Base-by-base conservation (phyloP, 768 basidiomycete genomes). In the Grammothele lineata region DNA sequence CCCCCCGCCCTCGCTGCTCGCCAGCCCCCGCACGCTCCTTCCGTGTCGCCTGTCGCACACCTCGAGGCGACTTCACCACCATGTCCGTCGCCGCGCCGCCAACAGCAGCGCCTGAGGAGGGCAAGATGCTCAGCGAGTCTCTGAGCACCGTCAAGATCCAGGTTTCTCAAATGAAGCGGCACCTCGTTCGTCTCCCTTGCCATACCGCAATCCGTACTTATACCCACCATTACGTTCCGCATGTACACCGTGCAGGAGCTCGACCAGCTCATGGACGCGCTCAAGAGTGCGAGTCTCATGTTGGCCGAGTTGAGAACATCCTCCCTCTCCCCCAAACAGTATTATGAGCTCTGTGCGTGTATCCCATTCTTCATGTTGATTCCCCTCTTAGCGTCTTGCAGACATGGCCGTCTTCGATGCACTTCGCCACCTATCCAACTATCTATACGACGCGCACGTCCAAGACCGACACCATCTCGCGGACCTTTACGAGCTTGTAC, bases 331-430 rank as follows among this genome's bases (percentile, higher is more conserved):
- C 91, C 93, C 10, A 99, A 99, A 63, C 93, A 97, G 62, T 99
- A 99, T 68, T 98, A 98, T 65, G 96, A 98, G 71, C 83, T 98
- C 27, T 98, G 93, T 95, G 51, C 55, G 67, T 55, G 12, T n/a
- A 3, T 14, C 27, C 25, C 33, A 6, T 38, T 3, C 12, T 17
- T 34, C 18, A 26, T 19, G 27, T 19, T 19, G 8, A 12, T n/a
- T 17, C 14, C 12, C 19, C 35, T 7, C 43, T 48, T 45, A 45
- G 36, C 7, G 14, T 17, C 35, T 37, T n/a, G 32, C 24, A 95
- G 93, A 98, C 69, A 98, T 98, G 92, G 89, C 92, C 53, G 92
- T 99, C 41, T 98, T 98, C 67, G 96, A 99, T 63, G 92, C 92
- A 33, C 76, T 99, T 40, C 80, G 95, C 57, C 86, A 97, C 62